Conservation (phyloP, 2,329 filamentous ascomycete genomes). For the Teratosphaeria epicoccoides region DNA sequence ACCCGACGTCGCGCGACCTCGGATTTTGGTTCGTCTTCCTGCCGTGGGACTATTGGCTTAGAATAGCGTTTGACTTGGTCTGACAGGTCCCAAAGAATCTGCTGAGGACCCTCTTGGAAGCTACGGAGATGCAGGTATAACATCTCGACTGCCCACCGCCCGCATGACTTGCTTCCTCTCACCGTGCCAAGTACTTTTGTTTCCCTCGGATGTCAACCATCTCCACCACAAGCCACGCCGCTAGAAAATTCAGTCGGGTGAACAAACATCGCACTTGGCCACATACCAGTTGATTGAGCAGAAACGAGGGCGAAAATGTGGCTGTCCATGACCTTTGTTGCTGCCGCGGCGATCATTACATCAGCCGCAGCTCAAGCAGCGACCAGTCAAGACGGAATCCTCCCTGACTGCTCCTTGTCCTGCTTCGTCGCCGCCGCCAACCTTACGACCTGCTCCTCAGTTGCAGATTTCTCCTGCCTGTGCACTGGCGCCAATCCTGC, state of each 20-base stretch:
- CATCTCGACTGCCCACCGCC: too few species aligned
- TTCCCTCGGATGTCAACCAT: too few species aligned
- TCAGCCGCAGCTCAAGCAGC: not conserved
- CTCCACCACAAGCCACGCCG: too few species aligned
- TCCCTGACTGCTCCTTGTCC: conserved; percentile 19
- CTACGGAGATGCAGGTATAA: not conserved
- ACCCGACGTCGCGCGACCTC: too few species aligned
- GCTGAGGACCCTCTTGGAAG: not conserved
- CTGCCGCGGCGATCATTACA: not conserved
- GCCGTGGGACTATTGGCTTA: not conserved
- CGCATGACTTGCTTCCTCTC: too few species aligned
- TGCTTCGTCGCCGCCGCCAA: conserved; percentile 41
- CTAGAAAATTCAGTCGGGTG: too few species aligned
- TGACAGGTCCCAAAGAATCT: not conserved
- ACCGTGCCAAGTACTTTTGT: too few species aligned
- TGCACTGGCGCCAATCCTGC: conserved; percentile 33
- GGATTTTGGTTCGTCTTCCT: not conserved
- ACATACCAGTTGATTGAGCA: too few species aligned
- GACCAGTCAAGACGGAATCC: not conserved
- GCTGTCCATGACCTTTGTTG: not conserved
- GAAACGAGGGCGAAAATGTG: not conserved
- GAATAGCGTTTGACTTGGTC: not conserved
- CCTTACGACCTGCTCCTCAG: conserved; percentile 34
- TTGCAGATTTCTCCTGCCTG: conserved; percentile 41
- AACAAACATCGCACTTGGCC: too few species aligned